Evolutionary conservation across 148 eudicot genomes (phyloP).

Genomic region (Camellia granthamiana): DNA sequence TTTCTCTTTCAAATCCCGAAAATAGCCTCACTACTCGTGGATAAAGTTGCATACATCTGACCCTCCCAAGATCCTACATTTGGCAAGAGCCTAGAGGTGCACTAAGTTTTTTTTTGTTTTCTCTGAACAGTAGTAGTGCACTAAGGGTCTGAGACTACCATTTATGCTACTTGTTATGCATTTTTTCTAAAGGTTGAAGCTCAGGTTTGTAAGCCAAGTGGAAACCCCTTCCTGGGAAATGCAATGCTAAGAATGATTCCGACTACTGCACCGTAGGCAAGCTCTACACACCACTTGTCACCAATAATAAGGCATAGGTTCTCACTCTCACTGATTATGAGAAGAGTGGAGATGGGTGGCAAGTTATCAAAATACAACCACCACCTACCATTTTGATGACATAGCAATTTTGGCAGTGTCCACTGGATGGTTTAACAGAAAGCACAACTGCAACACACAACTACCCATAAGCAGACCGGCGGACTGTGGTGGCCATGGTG

Average conservation of each 20-base stretch:
- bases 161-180: too few species aligned
- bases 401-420: conserved; percentile 20
- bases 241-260: conserved; percentile 26
- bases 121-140: too few species aligned
- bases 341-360: conserved; percentile 14
- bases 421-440: conserved; percentile 26
- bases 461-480: conserved; percentile 16
- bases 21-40: too few species aligned
- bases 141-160: too few species aligned
- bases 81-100: too few species aligned
- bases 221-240: conserved; percentile 10
- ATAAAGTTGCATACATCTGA: too few species aligned
- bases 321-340: conserved; percentile 27
- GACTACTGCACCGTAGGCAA: conserved; percentile 25
- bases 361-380: conserved; percentile 25
- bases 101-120: too few species aligned
- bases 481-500: conserved; percentile 25
- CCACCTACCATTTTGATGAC: conserved; percentile 20
- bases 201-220: too few species aligned
- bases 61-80: too few species aligned
- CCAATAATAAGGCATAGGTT: conserved; percentile 12
- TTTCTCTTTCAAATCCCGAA: too few species aligned
- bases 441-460: conserved; percentile 21
- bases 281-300: conserved; percentile 21
- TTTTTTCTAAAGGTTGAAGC: too few species aligned